These are phyloP conservation scores for Zygoascus hellenicus DNA, from an alignment of 1,139 yeast species.

Conservation along the genomic window DNA sequence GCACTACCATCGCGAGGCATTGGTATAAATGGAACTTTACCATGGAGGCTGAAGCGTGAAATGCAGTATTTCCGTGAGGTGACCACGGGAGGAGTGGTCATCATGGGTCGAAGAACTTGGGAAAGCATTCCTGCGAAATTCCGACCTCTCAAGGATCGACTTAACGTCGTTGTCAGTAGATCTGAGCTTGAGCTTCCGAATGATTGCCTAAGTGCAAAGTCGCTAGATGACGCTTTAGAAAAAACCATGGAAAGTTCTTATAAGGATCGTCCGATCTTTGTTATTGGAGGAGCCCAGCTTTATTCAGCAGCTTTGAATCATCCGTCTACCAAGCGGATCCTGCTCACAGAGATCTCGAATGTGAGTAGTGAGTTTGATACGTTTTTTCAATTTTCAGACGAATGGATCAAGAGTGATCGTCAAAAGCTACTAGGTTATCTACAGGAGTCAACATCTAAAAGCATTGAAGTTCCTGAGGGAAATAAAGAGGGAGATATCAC, in stretches of 20 bases:
- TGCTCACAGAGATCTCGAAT: conserved; percentile 62
- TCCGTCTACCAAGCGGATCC: conserved; percentile 47
- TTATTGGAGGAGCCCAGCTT: conserved; percentile 92
- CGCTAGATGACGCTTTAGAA: conserved; percentile 44
- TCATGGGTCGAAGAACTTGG: conserved; percentile 98
- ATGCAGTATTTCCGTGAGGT: conserved; percentile 78
- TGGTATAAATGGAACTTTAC: conserved; percentile 73
- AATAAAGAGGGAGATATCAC: conserved; percentile 46
- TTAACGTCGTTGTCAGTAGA: conserved; percentile 71
- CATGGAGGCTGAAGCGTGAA: conserved; percentile 83
- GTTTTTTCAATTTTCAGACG: conserved; percentile 39
- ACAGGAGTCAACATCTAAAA: conserved; percentile 26
- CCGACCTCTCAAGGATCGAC: conserved; percentile 72
- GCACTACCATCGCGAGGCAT: conserved; percentile 75
- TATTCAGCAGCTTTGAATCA: conserved; percentile 53
- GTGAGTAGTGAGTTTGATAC: conserved; percentile 44
- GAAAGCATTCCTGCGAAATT: conserved; percentile 82
- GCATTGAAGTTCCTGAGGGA: conserved; percentile 36
- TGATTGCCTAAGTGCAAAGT: conserved; percentile 39
- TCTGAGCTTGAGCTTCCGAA: conserved; percentile 16
- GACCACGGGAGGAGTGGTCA: conserved; percentile 71
- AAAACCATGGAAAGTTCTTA: conserved; percentile 14
- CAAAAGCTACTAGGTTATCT: conserved; percentile 40
- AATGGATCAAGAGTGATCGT: conserved; percentile 27
- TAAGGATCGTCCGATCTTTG: conserved; percentile 45